These are phyloP conservation scores for Cicer pinnatifidum DNA, from an alignment of 306 rosid genomes.

Conservation along the genomic window DNA sequence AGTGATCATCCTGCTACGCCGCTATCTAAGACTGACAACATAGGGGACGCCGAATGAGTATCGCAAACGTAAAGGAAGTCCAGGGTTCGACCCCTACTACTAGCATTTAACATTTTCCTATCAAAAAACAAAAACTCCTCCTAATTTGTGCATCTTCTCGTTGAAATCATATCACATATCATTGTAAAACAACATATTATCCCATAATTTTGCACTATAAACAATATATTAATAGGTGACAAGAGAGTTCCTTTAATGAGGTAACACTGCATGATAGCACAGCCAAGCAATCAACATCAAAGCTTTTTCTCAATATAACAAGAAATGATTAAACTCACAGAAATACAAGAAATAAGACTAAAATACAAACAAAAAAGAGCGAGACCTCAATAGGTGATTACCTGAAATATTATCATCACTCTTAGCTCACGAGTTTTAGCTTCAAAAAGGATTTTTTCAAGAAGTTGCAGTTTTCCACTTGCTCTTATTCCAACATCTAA, in stretches of 20 bases:
- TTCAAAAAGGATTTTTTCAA: constrained; percentile 53
- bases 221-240: too few species aligned
- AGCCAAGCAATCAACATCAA: constrained; percentile 27
- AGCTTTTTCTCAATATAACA: constrained; percentile 29
- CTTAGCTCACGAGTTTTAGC: constrained; percentile 46
- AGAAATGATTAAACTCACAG: constrained; percentile 28
- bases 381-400: constrained; percentile 20
- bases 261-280: constrained; percentile 18
- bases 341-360: constrained; percentile 7
- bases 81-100: too few species aligned
- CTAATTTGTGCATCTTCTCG: neutral
- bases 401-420: constrained; percentile 54
- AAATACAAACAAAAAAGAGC: constrained; percentile 9
- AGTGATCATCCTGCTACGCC: too few species aligned
- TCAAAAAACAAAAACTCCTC: too few species aligned
- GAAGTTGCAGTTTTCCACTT: constrained; percentile 53
- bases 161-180: neutral
- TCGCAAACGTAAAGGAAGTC: too few species aligned
- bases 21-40: too few species aligned
- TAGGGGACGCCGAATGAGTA: too few species aligned
- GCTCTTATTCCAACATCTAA: constrained; percentile 49
- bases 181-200: neutral
- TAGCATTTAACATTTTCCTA: too few species aligned
- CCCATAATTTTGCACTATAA: too few species aligned
- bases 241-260: neutral